These are phyloP conservation scores for Arthrobotrys sphaeroides DNA, from an alignment of 2,329 filamentous ascomycete genomes.

Conservation along the genomic window DNA sequence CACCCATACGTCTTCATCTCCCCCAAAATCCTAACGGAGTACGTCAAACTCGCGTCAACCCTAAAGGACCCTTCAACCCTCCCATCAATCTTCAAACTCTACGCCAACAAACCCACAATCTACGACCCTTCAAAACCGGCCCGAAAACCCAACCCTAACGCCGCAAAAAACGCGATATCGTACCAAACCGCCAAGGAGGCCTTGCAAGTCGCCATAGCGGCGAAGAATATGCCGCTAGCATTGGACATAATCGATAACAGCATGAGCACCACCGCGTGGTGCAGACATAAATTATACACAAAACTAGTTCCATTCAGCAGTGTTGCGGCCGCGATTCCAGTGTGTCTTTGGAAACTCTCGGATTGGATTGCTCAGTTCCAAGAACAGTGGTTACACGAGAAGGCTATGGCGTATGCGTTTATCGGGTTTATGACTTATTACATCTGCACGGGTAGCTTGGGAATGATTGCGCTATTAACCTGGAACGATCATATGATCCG, in stretches of 20 bases:
- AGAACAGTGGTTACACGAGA: constrained; percentile 77
- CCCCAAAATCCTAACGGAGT: constrained; percentile 74
- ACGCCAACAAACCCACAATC: constrained; percentile 79
- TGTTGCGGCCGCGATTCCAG: constrained; percentile 67
- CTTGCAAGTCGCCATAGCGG: constrained; percentile 79
- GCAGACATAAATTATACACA: constrained; percentile 73
- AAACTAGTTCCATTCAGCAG: constrained; percentile 70
- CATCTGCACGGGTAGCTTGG: constrained; percentile 80
- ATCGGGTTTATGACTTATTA: constrained; percentile 84
- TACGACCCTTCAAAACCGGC: constrained; percentile 62
- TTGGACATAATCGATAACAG: constrained; percentile 77
- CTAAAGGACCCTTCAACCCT: constrained; percentile 79
- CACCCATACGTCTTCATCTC: constrained; percentile 84
- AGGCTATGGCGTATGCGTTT: constrained; percentile 81
- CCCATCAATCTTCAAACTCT: constrained; percentile 81
- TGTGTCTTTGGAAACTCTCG: constrained; percentile 76
- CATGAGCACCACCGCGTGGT: constrained; percentile 74
- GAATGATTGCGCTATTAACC: constrained; percentile 83
- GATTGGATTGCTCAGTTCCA: constrained; percentile 74
- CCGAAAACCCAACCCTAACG: constrained; percentile 72
- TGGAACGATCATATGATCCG: constrained; percentile 94
- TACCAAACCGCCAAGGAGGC: constrained; percentile 75
- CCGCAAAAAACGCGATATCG: constrained; percentile 76
- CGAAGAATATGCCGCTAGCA: constrained; percentile 79
- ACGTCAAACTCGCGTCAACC: constrained; percentile 78